Base-by-base conservation (phyloP, 2,329 filamentous ascomycete genomes). In the Byssochlamys sp. region DNA sequence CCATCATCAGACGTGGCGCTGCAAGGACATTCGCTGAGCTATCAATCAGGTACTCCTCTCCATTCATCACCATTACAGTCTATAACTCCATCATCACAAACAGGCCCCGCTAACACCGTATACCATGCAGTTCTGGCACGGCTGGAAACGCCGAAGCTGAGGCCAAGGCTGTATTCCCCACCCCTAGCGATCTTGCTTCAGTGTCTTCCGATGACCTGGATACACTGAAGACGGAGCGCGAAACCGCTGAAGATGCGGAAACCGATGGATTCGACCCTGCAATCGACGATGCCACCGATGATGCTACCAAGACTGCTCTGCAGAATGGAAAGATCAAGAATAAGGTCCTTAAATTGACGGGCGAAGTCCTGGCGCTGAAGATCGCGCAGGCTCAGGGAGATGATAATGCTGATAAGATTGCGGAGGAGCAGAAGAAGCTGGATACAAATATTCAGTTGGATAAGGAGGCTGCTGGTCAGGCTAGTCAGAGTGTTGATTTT, bases 241-340 rank as follows among this genome's bases (percentile, higher is more conserved):
- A 75, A 61, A 77, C 77, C 0, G 80, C 81, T 56, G 81, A 84
- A 66, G 66, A 71, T 26, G 81, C 81, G n/a, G 82, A 84, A 70
- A 73, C 72, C 0, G 65, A 62, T 7, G 77, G 75, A 35, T 84
- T 83, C 73, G 82, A 84, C 70, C 75, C 79, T 14, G 77, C 80
- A 45, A 79, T 81, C 59, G 73, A 69, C 11, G 76, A 75, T 2
- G 80, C 80, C 7, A 74, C 68, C 26, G 72, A 69, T 28, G 72
- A 70, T 24, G 66, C 72, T 11, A 69, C 73, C 1, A 76, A 73
- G 0, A 77, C 72, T 45, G 78, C 79, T 10, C 73, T 83, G 14
- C 72, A 80, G 70, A 74, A 74, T 54, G 81, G 81, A 63, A 83
- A 83, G 73, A 83, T 77, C 65, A 82, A 83, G 76, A 84, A 83